Evolutionary conservation across 1,284 basidiomycete genomes (phyloP).

Genomic region (Phlebopus sp.): DNA sequence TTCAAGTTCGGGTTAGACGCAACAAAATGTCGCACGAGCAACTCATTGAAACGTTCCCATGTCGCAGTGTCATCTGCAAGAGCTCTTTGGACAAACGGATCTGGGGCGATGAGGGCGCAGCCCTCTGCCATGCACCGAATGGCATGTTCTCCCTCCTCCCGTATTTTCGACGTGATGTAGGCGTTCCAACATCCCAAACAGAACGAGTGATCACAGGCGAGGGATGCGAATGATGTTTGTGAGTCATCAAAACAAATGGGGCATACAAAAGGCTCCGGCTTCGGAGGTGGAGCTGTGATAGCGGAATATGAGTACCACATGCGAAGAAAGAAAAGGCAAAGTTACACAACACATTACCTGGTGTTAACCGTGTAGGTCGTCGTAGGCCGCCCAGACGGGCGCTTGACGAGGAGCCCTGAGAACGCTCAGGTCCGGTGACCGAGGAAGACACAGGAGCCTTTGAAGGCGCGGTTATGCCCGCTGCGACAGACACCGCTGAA

Average conservation of each 20-base stretch:
- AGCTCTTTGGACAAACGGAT: conserved; percentile 48
- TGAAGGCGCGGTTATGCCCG: conserved; percentile 54
- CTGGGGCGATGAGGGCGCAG: conserved; percentile 76
- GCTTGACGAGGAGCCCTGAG: conserved; percentile 25
- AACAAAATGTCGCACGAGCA: conserved; percentile 90
- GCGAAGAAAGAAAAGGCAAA: neutral
- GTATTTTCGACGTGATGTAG: conserved; percentile 85
- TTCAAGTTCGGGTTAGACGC: conserved; percentile 80
- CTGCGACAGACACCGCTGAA: conserved; percentile 63
- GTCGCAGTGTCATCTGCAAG: conserved; percentile 44
- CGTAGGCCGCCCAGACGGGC: conserved; percentile 29
- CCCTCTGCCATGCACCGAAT: conserved; percentile 94
- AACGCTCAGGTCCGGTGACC: conserved; percentile 34
- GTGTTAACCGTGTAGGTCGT: conserved; percentile 42
- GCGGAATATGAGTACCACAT: conserved; percentile 4
- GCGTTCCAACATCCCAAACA: conserved; percentile 87
- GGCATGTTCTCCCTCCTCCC: conserved; percentile 84
- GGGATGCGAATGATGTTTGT: conserved; percentile 56
- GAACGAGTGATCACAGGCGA: conserved; percentile 81
- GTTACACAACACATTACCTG: conserved; percentile 15
- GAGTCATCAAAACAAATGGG: conserved; percentile 89
- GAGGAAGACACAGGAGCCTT: conserved; percentile 34
- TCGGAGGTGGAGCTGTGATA: conserved; percentile 25
- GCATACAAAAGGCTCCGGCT: conserved; percentile 67
- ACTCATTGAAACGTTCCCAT: conserved; percentile 75